Evolutionary conservation across 345 rosid species (phyloP).

Genomic region (Populus pruinosa): DNA sequence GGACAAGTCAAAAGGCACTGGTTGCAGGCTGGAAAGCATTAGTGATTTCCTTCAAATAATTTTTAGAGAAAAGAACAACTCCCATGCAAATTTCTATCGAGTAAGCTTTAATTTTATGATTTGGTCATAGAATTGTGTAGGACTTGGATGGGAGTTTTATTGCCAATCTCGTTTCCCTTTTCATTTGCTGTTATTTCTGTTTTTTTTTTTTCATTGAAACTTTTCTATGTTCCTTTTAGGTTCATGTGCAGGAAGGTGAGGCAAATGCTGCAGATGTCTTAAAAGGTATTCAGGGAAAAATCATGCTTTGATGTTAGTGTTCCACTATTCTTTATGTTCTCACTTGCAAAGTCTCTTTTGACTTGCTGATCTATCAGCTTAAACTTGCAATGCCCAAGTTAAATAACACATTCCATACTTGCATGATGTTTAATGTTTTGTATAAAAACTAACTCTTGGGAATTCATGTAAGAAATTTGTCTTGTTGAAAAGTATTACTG

Average conservation of each 20-base stretch:
- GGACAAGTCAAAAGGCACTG: conserved; percentile 38
- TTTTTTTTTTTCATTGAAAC: conserved; percentile 5
- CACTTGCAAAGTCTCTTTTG: background rate
- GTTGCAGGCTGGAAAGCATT: conserved; percentile 74
- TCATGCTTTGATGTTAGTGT: background rate
- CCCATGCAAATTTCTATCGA: conserved; percentile 66
- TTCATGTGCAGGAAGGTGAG: conserved; percentile 81
- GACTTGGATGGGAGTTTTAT: background rate
- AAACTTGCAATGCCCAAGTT: background rate
- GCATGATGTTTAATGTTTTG: background rate
- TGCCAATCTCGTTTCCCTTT: background rate
- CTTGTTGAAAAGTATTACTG: background rate
- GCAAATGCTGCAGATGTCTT: conserved; percentile 45
- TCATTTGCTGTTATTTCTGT: background rate
- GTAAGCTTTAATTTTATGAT: conserved; percentile 48
- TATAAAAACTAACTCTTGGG: background rate
- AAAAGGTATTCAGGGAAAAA: conserved; percentile 44
- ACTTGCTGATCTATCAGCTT: background rate
- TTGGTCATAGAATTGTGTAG: conserved; percentile 2
- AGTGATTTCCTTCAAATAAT: conserved; percentile 66
- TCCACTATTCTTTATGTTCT: background rate
- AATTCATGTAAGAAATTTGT: background rate
- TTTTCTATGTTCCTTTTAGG: conserved; percentile 43
- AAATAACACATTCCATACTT: background rate
- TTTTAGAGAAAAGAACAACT: conserved; percentile 56